Evolutionary conservation across 2,329 filamentous ascomycete genomes (phyloP), one percentile per base, ranked within the genome.

Genomic region (Bimuria novae-zelandiae): DNA sequence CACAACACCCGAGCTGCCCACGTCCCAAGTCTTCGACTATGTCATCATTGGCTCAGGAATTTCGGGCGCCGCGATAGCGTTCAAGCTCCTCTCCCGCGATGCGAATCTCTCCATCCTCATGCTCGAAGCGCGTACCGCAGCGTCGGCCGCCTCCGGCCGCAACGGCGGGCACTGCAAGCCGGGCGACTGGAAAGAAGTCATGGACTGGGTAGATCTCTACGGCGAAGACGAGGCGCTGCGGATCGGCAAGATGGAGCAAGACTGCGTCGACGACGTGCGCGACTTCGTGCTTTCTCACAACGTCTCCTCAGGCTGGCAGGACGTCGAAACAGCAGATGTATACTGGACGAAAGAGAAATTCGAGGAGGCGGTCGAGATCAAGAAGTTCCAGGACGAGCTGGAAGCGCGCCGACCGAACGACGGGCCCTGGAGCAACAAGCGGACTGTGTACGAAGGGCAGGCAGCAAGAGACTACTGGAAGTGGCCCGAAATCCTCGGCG

Each of bases 161-260:
- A 73, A 73, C 50, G 70, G 76, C 44, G 76, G 75, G 14, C 76
- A 79, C 54, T 79, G 76, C 16, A 79, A 79, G 62, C 70, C 72
- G 21, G 75, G 72, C 7, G 79, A 79, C 65, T 78, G 79, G 32
- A 75, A 75, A 22, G 84, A 84, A 54, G 59, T 75, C 3, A 68
- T 75, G 35, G 77, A 84, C 59, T 68, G 71, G 5, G 53, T 68
- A 3, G 59, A 68, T 1, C 65, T 78, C 4, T 49, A 49, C 23
- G 81, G 81, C n/a, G 66, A 72, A 11, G 70, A 70, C 1, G 75
- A 76, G 37, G 83, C 83, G 3, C 70, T 74, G n/a, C 68, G 63
- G 49, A 71, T 74, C 29, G 69, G 64, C 7, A 56, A 64, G 21
- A 49, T 75, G 55, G 70, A 74, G 50, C 62, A 69, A 50, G 65